Base-by-base conservation (phyloP, 2,329 filamentous ascomycete species). In the Pseudogymnoascus sp. region DNA sequence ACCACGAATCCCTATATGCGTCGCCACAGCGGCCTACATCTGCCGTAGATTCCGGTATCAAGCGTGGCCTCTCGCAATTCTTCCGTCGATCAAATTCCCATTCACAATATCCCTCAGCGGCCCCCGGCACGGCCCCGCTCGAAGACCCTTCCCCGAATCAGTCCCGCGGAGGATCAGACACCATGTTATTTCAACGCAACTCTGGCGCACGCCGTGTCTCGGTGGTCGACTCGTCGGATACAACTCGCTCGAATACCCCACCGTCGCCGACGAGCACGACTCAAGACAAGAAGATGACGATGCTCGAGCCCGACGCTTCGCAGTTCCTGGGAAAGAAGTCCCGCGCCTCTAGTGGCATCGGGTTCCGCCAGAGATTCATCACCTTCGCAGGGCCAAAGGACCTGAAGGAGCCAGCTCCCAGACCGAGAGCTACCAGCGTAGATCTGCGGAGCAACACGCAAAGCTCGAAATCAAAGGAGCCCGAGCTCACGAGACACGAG, bases 191-290 rank as follows among this genome's bases (percentile, higher is more conserved):
- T 59, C 59, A 64, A 45, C 62, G 64, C 8, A 63, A 66, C 16
- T 60, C 69, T 9, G 73, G 73, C 23, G 71, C 68, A n/a, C 76
- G 76, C 23, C 76, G 78, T 49, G 79, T 78, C 72, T 81, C 80
- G 2, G 74, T 79, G 72, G 74, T 77, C 66, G 76, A 76, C 60
- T 78, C 79, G 52, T 75, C 77, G 16, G 74, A 73, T 41, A 79
- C 77, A 11, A 79, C 76, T 19, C 78, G 78, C 60, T 79, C 79
- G 16, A 79, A 77, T 65, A 78, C 79, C 6, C 80, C 81, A 4
- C 79, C 80, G 2, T 83, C 81, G 19, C 82, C 81, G 5, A 73
- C 73, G 49, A 28, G 23, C 16, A 28, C 42, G 14, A 79, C 52
- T 9, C 16, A 11, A 14, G 52, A 58, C 14, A 38, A 38, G 12